Base-by-base conservation (phyloP, 225 moss, liverwort and hornwort species). In the Pleurozium schreberi region DNA sequence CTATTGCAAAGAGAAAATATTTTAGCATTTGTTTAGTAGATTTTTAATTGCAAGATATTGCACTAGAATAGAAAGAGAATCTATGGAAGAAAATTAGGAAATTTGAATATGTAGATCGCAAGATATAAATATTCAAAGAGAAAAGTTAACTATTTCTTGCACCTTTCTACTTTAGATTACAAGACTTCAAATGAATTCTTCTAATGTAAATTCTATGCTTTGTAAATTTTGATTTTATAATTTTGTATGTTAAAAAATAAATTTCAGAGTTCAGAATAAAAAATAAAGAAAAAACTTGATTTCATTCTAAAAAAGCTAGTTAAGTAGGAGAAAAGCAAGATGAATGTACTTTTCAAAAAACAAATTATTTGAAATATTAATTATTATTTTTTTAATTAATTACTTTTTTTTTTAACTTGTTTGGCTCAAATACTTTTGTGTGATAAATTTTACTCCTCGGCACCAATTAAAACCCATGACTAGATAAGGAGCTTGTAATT, bases 401-500 rank as follows among this genome's bases (percentile, higher is more conserved):
- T n/a, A n/a, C n/a, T n/a, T n/a, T n/a, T n/a, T n/a, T n/a, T n/a
- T n/a, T n/a, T n/a, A n/a, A n/a, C n/a, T n/a, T n/a, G n/a, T n/a
- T n/a, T n/a, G n/a, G n/a, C 8, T 58, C 27, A 52, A 58, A 28
- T 1, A 40, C 28, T n/a, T 27, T 12, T 12, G 17, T 28, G 40
- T 58, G 1, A 80, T 80, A 40, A 40, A 57, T 40, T 58, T 10
- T 27, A 8, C 0, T 27, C 8, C 2, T 2, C 3, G 2, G 3
- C 18, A 58, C 0, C 8, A 80, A 58, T 17, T 40, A 5, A 12
- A 80, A 27, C 0, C 3, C 7, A 18, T 28, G 8, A 7, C 7
- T 0, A 27, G 1, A 18, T 12, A n/a, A 58, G 5, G 28, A 57
- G 4, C 38, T 55, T 2, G n/a, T 0, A 0, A 57, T n/a, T 11